Conservation (phyloP, 2,329 filamentous ascomycete species). For the Ustulina deusta region DNA sequence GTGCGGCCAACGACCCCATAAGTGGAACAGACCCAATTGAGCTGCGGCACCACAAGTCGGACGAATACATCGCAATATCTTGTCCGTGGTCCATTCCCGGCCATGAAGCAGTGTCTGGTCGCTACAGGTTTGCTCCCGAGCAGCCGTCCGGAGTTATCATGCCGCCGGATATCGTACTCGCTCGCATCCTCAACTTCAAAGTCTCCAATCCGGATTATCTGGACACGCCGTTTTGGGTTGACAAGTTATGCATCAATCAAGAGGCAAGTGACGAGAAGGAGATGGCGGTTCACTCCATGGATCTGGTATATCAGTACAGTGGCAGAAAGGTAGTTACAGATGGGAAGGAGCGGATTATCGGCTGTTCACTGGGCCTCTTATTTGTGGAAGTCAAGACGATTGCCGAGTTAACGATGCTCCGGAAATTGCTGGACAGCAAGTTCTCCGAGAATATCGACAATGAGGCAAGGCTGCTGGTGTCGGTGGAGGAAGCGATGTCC, state of each 20-base stretch:
- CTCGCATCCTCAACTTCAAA: conserved; percentile 24
- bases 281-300: conserved; percentile 23
- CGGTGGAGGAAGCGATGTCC: conserved; percentile 18
- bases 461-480: conserved; percentile 12
- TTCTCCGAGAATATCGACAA: conserved; percentile 5
- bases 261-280: conserved; percentile 19
- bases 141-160: conserved; percentile 20
- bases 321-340: conserved; percentile 20
- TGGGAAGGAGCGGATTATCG: conserved; percentile 19
- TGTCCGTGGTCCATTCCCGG: conserved; percentile 27
- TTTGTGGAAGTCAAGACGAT: conserved; percentile 19
- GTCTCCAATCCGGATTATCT: conserved; percentile 13
- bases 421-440: conserved; percentile 6
- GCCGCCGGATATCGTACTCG: conserved; percentile 18
- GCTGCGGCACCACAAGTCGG: conserved; percentile 13
- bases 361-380: conserved; percentile 22
- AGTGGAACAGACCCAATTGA: conserved; percentile 20
- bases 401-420: conserved; percentile 3
- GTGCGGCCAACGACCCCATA: conserved; percentile 9
- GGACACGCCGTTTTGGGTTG: conserved; percentile 14
- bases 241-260: conserved; percentile 22
- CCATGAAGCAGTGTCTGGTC: conserved; percentile 20
- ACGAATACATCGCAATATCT: conserved; percentile 23
- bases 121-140: conserved; percentile 23
- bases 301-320: conserved; percentile 24